Evolutionary conservation across 129 eudicot species (phyloP).

Genomic region (Pseudognaphalium luteoalbum): DNA sequence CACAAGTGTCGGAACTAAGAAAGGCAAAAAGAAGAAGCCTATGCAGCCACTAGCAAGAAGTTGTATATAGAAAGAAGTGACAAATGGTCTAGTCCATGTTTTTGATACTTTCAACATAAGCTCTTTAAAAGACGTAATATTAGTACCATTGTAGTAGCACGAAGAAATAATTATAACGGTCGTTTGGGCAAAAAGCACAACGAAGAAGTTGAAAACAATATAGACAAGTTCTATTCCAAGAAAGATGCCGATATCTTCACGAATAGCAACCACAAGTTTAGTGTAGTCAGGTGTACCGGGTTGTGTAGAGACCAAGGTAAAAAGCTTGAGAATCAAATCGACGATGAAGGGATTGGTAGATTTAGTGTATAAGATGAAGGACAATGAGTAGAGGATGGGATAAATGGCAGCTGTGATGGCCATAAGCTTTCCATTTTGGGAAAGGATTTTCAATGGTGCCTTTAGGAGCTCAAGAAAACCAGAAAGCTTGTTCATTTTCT

Average conservation of each 20-base stretch:
- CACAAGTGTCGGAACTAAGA: slow-evolving; percentile 26
- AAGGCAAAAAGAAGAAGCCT: slow-evolving; percentile 18
- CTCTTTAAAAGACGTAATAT: slow-evolving; percentile 35
- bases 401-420: slow-evolving; percentile 26
- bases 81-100: slow-evolving; percentile 45
- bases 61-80: slow-evolving; percentile 28
- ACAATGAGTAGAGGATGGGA: slow-evolving; percentile 30
- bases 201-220: slow-evolving; percentile 7
- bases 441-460: slow-evolving; percentile 38
- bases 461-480: slow-evolving; percentile 37
- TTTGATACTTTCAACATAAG: slow-evolving; percentile 21
- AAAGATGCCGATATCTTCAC: slow-evolving; percentile 27
- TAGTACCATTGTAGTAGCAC: slow-evolving; percentile 22
- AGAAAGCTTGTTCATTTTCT: slow-evolving; percentile 23
- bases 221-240: slow-evolving; percentile 26
- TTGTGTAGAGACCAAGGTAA: not conserved
- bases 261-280: slow-evolving; percentile 24
- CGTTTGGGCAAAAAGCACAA: slow-evolving; percentile 19
- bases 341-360: not conserved
- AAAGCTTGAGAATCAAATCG: slow-evolving; percentile 7
- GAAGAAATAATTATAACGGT: slow-evolving; percentile 32
- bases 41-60: slow-evolving; percentile 34
- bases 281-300: slow-evolving; percentile 31
- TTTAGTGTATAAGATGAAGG: slow-evolving; percentile 19
- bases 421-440: slow-evolving; percentile 47